Base-by-base conservation (phyloP, 1,284 basidiomycete species). In the Hypsizygus ulmarius region DNA sequence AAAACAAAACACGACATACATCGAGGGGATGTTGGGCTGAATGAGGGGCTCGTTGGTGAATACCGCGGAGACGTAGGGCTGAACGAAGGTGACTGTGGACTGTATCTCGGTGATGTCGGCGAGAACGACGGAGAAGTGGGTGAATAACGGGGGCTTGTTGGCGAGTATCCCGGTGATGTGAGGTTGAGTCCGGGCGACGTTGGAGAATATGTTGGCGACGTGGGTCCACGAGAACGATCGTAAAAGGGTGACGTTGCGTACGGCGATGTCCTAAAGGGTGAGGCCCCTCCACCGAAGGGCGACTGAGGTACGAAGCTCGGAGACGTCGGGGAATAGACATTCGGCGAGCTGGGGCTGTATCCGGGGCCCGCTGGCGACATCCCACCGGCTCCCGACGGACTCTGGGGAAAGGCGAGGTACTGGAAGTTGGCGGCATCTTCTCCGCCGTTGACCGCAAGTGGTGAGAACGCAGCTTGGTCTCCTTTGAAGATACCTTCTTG, bases 391-490 rank as follows among this genome's bases (percentile, higher is more conserved):
- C 85, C 80, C 56, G 85, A 75, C 0, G 94, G 94, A 59, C 91
- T 93, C 65, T 87, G 84, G 5, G 90, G 90, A 55, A 85, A 93
- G 1, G 79, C 80, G 51, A 87, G 75, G 62, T 79, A 87, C 49
- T 74, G 82, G 72, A 87, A 90, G 41, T 78, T 84, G 16, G 83
- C 77, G 0, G 82, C 73, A 49, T 91, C 90, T 61, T 96, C 92
- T 41, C 87, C 90, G 45, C 89, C 90, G 51, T 88, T 91, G 56
- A 87, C 85, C 27, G 90, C 92, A 40, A 99, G 82, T 0, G 97
- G 97, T 28, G 95, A 97, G 80, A 99, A 99, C 0, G 90, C 84
- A 21, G 92, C 92, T 6, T 87, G 79, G 54, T 93, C 90, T 46
- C 90, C 89, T 62, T 85, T 85, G 71, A 90, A 87, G 51, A 75